Percentiles rank a stretch among this genome's conserved stretches.
phyloP scores from a whole-genome alignment of 2,329 filamentous ascomycete genomes.

The Myriangium duriaei region DNA sequence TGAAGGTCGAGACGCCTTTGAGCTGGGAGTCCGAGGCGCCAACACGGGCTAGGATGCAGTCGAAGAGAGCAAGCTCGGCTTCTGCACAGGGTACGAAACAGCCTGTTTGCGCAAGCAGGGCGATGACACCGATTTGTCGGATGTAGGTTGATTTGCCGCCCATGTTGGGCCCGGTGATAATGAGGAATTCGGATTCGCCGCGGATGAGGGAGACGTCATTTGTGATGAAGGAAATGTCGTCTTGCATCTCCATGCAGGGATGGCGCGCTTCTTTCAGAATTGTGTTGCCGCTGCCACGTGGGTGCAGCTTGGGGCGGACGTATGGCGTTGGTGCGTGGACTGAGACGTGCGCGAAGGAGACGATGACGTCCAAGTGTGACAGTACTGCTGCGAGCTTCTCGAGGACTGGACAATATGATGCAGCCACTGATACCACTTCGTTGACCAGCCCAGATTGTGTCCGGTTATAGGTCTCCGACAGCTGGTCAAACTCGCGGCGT shows the following conservation, averaged over 20 bases:
- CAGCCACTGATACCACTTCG: conserved; percentile 85
- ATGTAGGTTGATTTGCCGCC: conserved; percentile 98
- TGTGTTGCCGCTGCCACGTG: conserved; percentile 76
- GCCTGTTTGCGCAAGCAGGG: conserved; percentile 91
- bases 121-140: conserved; percentile 90
- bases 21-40: conserved; percentile 93
- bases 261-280: conserved; percentile 87
- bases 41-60: conserved; percentile 90
- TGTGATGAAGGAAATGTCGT: conserved; percentile 96
- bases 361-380: conserved; percentile 87
- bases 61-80: conserved; percentile 89
- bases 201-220: conserved; percentile 81
- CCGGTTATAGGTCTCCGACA: conserved; percentile 87
- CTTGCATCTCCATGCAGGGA: conserved; percentile 97
- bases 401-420: conserved; percentile 86
- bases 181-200: conserved; percentile 74
- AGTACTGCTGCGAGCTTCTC: conserved; percentile 80
- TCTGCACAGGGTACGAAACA: conserved; percentile 89
- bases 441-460: conserved; percentile 83
- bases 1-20: conserved; percentile 96
- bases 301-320: conserved; percentile 79
- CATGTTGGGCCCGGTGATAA: conserved; percentile 98
- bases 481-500: conserved; percentile 83
- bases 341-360: conserved; percentile 84
- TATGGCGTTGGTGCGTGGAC: conserved; percentile 89